Evolutionary conservation across 345 rosid species (phyloP), one percentile per base, ranked within the genome.

Genomic region (Nasturtium officinale): DNA sequence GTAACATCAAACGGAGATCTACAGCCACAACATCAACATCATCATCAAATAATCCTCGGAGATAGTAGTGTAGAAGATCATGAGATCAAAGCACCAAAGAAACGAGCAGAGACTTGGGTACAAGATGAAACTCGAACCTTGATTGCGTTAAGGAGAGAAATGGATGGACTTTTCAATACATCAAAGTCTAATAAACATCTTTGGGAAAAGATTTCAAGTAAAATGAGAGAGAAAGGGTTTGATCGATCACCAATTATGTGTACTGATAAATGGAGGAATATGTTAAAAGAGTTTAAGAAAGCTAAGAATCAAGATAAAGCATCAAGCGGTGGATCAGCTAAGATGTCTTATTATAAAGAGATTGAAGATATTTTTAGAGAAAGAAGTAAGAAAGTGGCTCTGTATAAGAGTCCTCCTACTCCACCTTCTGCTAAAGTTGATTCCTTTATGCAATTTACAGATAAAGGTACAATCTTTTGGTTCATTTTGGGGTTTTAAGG

Each of bases 21-120:
- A 83, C 38, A 5, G 65, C 78, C 80, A 20, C 81, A 87, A 18
- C 87, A 23, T 1, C 2, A 79, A 18, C 85, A 53, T 0, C 82
- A 65, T 0, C 87, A 74, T 1, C 70, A 46, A 76, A 85, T 88
- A 81, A 72, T 91, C 25, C 82, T 95, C 0, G 97, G 89, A 5
- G 97, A 89, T 10, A 90, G 92, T 76, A 87, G 93, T 80, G 96
- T 91, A 57, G 93, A 84, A 21, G 86, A 81, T 80, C 91, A 80
- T 16, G 99, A 91, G 77, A 74, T 87, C 28, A 91, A 82, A 73
- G 85, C 87, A 6, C 96, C 98, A 1, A 96, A 96, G 85, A 92
- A 90, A 79, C 84, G 99, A 43, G 98, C 99, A 7, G 99, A 96
- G 87, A 89, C 99, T 6, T 96, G 99, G 99, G 92, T 82, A 2